Percentiles rank a stretch among this genome's conserved stretches.
Evolutionary conservation across 768 basidiomycete genomes (phyloP).

Genomic region (Phylloporus sp.): DNA sequence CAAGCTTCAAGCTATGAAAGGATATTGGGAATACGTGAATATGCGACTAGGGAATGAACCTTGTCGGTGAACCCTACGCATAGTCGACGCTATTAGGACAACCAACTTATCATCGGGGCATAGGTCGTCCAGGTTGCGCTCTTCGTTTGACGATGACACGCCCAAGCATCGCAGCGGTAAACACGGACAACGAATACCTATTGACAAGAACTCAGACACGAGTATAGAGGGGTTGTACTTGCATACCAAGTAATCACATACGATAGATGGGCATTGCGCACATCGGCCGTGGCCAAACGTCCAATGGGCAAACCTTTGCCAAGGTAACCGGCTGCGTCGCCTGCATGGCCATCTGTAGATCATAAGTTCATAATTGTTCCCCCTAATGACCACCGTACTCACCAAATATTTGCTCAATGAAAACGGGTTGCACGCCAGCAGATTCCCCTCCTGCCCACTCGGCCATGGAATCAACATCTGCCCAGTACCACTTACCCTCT

Average conservation of each 20-base stretch:
- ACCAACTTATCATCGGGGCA: conserved; percentile 47
- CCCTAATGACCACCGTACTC: conserved; percentile 20
- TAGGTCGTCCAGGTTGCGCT: conserved; percentile 42
- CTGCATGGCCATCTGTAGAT: conserved; percentile 75
- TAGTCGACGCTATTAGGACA: background rate
- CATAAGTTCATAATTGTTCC: background rate
- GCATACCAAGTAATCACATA: conserved; percentile 93
- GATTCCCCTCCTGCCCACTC: conserved; percentile 68
- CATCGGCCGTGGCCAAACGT: conserved; percentile 73
- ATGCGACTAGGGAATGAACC: conserved; percentile 4
- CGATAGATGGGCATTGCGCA: conserved; percentile 91
- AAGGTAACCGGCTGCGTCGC: conserved; percentile 58
- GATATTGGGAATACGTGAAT: background rate
- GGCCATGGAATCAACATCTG: conserved; percentile 78
- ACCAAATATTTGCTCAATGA: conserved; percentile 92
- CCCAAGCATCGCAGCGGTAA: conserved; percentile 81
- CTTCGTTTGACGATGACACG: conserved; percentile 59
- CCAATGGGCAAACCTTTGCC: conserved; percentile 82
- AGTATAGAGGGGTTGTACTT: background rate
- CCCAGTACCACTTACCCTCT: conserved; percentile 89
- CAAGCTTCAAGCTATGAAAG: background rate
- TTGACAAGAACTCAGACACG: conserved; percentile 9
- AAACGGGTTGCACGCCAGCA: conserved; percentile 78
- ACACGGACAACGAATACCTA: conserved; percentile 87
- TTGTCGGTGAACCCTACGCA: background rate